Conservation (phyloP, 2,329 filamentous ascomycete genomes). For the Orbilia blumenaviensis region DNA sequence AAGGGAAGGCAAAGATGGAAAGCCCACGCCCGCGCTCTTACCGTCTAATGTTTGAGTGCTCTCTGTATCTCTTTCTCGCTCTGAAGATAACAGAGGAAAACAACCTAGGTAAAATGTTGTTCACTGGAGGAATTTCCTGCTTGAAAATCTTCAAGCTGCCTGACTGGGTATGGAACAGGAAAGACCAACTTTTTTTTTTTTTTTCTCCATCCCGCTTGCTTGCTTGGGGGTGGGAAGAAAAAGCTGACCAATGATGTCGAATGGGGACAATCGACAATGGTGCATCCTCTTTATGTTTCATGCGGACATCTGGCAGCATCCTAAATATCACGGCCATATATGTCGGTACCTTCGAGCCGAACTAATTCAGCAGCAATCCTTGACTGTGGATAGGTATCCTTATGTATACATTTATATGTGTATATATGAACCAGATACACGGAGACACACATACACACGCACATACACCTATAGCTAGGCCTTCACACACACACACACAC, state of each 20-base stretch:
- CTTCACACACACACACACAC: too few species aligned
- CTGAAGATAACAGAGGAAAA: too few species aligned
- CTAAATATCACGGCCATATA: slow-evolving; percentile 33
- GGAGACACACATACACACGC: too few species aligned
- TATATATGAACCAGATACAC: too few species aligned
- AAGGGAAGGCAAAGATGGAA: background rate
- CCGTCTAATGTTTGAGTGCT: too few species aligned
- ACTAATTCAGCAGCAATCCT: background rate
- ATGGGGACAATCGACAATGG: slow-evolving; percentile 22
- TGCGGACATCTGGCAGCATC: slow-evolving; percentile 47
- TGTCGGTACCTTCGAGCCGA: slow-evolving; percentile 13
- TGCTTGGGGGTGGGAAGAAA: too few species aligned
- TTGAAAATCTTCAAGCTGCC: slow-evolving; percentile 45
- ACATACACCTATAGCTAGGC: too few species aligned
- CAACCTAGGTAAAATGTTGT: slow-evolving; percentile 13
- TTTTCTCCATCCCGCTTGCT: too few species aligned
- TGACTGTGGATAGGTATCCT: slow-evolving; percentile 1
- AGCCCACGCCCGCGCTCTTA: too few species aligned
- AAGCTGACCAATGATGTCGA: too few species aligned
- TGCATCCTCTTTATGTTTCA: slow-evolving; percentile 30
- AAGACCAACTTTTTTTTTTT: slow-evolving; percentile 25
- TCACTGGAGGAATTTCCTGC: slow-evolving; percentile 19
- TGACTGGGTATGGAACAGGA: slow-evolving; percentile 27
- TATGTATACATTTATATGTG: background rate
- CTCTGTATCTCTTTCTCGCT: too few species aligned